Base-by-base conservation (phyloP, 108 stramenopile species). In the Seminavis robusta region DNA sequence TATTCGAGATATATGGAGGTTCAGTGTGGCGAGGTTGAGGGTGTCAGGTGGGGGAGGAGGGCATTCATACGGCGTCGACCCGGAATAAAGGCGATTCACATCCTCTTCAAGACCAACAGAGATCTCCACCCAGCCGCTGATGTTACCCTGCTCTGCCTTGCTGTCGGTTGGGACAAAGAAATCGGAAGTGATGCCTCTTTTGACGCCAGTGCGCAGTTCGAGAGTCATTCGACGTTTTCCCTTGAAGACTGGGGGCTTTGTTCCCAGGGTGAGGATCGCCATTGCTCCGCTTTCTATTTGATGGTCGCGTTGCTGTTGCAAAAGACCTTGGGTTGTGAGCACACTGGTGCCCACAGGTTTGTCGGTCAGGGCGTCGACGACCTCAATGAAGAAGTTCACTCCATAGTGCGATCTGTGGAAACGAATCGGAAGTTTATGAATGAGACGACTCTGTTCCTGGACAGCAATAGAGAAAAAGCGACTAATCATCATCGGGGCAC, bases 241-340 rank as follows among this genome's bases (percentile, higher is more conserved):
- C 26, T 33, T 63, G 32, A 38, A 38, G 21, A 40, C 26, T 19
- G 42, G 33, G 11, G 68, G 57, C n/a, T 62, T 61, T 37, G 73
- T 68, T 34, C 64, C 55, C 53, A 66, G 66, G 8, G 77, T 70
- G 26, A 82, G 39, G 10, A 67, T n/a, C 7, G 76, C 70, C 8
- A 68, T 42, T 6, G 67, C 63, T 15, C 46, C 9, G 26, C 46
- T 20, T 37, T 55, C 33, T 36, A 83, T 51, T 5, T 58, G 26
- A 1, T 56, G 52, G 32, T 93, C 92, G 23, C 92, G 67, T 61
- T 93, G 86, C 61, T 52, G 52, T 66, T 93, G 92, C 30, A 93
- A 55, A 3, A 93, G 51, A 30, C 71, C 76, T 31, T 89, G 86
- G 2, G 86, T 76, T 23, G 88, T 71, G 28, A 93, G 38, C 1